Percentiles rank a stretch among this genome's conserved stretches.
Conservation (phyloP, 1,139 yeast species). For the Williopsis jadinii region DNA sequence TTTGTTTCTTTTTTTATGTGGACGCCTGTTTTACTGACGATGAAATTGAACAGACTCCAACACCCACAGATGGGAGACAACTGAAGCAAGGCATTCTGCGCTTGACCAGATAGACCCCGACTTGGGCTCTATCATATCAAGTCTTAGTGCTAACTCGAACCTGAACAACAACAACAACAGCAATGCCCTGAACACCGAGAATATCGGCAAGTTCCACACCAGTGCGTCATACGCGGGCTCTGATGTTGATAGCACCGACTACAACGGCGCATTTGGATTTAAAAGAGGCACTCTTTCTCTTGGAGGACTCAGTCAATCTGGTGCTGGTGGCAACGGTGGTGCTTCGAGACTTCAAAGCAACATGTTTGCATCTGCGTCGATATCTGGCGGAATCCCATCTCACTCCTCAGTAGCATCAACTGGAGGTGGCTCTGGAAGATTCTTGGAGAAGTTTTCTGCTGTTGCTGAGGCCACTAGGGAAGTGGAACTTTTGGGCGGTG, state of each 20-base stretch:
- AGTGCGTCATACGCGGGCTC: conserved; percentile 17
- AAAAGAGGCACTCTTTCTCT: conserved; percentile 40
- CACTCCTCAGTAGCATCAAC: conserved; percentile 25
- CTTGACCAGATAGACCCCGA: conserved; percentile 26
- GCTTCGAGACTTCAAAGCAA: conserved; percentile 24
- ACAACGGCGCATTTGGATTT: conserved; percentile 34
- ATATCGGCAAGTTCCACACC: conserved; percentile 14
- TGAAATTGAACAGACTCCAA: too few relatives aligned
- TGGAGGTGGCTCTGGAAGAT: conserved; percentile 31
- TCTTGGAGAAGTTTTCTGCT: conserved; percentile 61
- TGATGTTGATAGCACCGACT: conserved; percentile 37
- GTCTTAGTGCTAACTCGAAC: conserved; percentile 25
- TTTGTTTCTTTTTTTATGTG: too few relatives aligned
- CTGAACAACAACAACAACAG: conserved; percentile 12
- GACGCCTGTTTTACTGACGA: too few relatives aligned
- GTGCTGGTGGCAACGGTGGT: conserved; percentile 8
- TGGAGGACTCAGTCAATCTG: conserved; percentile 31
- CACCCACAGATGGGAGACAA: too few relatives aligned
- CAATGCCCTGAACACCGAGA: conserved; percentile 27
- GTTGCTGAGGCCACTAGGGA: conserved; percentile 79
- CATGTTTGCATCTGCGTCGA: conserved; percentile 46
- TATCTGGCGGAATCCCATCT: conserved; percentile 44
- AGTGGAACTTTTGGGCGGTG: conserved; percentile 44
- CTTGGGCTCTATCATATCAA: conserved; percentile 39
- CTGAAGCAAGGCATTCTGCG: conserved; percentile 3